phyloP scores from a whole-genome alignment of 1,284 basidiomycete genomes.

The Cystobasidiaceae sp. region DNA sequence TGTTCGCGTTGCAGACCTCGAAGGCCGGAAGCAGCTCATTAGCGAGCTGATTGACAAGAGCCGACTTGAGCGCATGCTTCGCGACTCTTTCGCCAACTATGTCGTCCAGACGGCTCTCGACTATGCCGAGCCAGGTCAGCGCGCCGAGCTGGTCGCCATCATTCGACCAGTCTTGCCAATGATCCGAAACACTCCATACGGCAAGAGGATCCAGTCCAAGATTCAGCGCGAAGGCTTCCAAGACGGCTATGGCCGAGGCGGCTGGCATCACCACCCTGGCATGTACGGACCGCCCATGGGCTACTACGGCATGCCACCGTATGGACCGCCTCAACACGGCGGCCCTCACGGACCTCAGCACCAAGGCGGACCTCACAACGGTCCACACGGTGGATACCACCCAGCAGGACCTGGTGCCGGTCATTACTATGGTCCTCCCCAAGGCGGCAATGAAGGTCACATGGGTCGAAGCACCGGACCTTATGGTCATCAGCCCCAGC shows the following conservation, averaged over 20 bases:
- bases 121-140: constrained; percentile 84
- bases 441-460: background rate
- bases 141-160: constrained; percentile 73
- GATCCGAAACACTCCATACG: constrained; percentile 94
- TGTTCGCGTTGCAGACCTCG: constrained; percentile 93
- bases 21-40: constrained; percentile 87
- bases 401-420: constrained; percentile 6
- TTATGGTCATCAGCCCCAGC: constrained; percentile 25
- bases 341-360: background rate
- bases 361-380: constrained; percentile 13
- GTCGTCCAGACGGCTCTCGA: constrained; percentile 76
- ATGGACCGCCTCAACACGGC: constrained; percentile 18
- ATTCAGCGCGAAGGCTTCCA: constrained; percentile 54
- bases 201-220: constrained; percentile 96
- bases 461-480: constrained; percentile 19
- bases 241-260: constrained; percentile 31
- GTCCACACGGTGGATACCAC: constrained; percentile 9
- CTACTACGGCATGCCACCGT: constrained; percentile 30
- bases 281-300: constrained; percentile 29
- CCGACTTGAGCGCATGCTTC: constrained; percentile 87
- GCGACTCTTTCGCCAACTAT: constrained; percentile 59
- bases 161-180: constrained; percentile 67
- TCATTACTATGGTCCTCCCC: constrained; percentile 11
- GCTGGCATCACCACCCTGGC: constrained; percentile 23
- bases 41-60: constrained; percentile 92